phyloP scores from a whole-genome alignment of 768 basidiomycete species.

The Boletus coccyginus region DNA sequence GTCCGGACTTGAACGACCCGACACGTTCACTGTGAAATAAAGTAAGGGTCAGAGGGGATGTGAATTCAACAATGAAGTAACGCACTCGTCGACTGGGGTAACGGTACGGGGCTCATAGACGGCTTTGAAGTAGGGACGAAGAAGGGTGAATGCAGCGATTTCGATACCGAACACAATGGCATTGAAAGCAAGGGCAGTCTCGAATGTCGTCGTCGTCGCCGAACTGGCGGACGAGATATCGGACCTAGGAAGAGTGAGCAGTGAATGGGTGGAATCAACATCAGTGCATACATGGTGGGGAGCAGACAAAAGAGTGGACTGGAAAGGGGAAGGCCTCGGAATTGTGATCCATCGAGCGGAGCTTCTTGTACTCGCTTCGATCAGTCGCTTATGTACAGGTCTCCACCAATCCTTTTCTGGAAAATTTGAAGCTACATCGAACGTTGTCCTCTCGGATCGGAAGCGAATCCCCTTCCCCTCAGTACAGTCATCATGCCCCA shows the following conservation, averaged over 20 bases:
- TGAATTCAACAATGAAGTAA: neutral
- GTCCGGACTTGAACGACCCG: slow-evolving; percentile 44
- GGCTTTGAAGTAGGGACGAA: slow-evolving; percentile 80
- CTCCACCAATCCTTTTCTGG: slow-evolving; percentile 10
- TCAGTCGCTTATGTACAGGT: slow-evolving; percentile 8
- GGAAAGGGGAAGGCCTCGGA: slow-evolving; percentile 7
- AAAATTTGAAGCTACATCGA: neutral
- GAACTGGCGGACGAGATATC: slow-evolving; percentile 40
- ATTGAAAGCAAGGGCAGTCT: slow-evolving; percentile 86
- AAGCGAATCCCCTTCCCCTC: neutral
- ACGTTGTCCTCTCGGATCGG: no score
- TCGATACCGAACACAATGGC: slow-evolving; percentile 67
- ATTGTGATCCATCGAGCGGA: neutral
- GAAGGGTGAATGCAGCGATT: slow-evolving; percentile 73
- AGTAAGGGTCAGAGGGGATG: neutral
- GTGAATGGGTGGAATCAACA: neutral
- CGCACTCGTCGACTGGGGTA: slow-evolving; percentile 45
- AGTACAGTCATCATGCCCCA: neutral
- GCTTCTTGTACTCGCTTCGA: slow-evolving; percentile 4
- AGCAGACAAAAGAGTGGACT: slow-evolving; percentile 12
- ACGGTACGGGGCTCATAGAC: slow-evolving; percentile 90
- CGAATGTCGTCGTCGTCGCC: slow-evolving; percentile 75
- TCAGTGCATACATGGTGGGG: slow-evolving; percentile 21
- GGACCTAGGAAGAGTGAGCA: slow-evolving; percentile 33
- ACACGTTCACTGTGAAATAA: slow-evolving; percentile 50